A percentile compares a stretch with the other conserved stretches of the same genome.
Conservation (phyloP, 2,329 filamentous ascomycete species). For the Diatrype stigma region DNA sequence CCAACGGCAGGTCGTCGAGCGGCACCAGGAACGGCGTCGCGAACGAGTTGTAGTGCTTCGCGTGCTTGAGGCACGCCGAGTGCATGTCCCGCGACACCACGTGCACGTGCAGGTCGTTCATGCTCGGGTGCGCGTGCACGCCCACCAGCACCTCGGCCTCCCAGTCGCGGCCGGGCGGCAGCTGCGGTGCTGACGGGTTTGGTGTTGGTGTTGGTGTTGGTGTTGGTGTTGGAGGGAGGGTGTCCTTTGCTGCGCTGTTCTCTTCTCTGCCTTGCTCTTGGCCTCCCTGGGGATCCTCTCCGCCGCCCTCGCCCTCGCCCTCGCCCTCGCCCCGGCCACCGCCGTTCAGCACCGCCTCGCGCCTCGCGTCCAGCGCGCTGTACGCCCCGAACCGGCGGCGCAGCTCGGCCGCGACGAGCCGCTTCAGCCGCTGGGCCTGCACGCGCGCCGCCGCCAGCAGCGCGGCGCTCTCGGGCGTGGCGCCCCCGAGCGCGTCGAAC, state of each 20-base stretch:
- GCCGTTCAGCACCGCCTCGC: slow-evolving; percentile 64
- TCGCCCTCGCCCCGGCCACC: too few species aligned
- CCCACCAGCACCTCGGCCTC: slow-evolving; percentile 68
- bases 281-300: too few species aligned
- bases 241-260: too few species aligned
- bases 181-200: too few species aligned
- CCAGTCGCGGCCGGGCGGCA: slow-evolving; percentile 79
- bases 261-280: too few species aligned
- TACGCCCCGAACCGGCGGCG: slow-evolving; percentile 60
- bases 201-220: too few species aligned
- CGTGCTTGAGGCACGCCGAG: slow-evolving; percentile 67
- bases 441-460: slow-evolving; percentile 63
- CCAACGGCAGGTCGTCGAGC: slow-evolving; percentile 75
- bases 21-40: slow-evolving; percentile 78
- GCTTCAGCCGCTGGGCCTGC: slow-evolving; percentile 58
- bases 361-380: slow-evolving; percentile 59
- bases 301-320: too few species aligned
- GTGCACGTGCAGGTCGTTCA: slow-evolving; percentile 90
- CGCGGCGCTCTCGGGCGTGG: slow-evolving; percentile 40
- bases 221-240: too few species aligned
- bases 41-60: slow-evolving; percentile 92
- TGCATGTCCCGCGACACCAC: slow-evolving; percentile 77
- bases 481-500: slow-evolving; percentile 63
- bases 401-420: slow-evolving; percentile 70
- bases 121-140: slow-evolving; percentile 82